Evolutionary conservation across 1,139 yeast genomes (phyloP).

Genomic region (Ogataea hybrid): DNA sequence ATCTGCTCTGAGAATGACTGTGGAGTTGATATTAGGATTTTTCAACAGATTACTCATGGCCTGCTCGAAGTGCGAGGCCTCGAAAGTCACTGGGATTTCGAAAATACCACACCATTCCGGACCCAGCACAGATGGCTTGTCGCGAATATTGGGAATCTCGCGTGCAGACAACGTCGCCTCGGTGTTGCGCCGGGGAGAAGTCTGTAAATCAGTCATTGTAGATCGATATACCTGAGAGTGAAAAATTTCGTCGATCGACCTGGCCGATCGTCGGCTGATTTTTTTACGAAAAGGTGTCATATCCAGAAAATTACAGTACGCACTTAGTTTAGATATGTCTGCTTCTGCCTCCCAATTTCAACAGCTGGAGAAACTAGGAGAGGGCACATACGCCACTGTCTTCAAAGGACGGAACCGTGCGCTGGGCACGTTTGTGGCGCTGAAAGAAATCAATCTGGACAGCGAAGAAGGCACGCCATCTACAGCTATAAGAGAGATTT

Average conservation of each 20-base stretch:
- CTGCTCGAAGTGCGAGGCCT: slow-evolving; percentile 55
- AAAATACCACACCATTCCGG: slow-evolving; percentile 63
- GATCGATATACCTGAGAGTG: neutral
- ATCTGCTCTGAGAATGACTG: slow-evolving; percentile 88
- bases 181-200: slow-evolving; percentile 24
- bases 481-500: slow-evolving; percentile 95
- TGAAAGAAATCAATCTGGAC: slow-evolving; percentile 91
- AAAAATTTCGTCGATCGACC: slow-evolving; percentile 14
- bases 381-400: slow-evolving; percentile 98
- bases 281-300: slow-evolving; percentile 9
- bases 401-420: slow-evolving; percentile 92
- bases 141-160: slow-evolving; percentile 36
- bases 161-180: slow-evolving; percentile 26
- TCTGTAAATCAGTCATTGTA: slow-evolving; percentile 5
- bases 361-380: slow-evolving; percentile 85
- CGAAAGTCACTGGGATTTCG: slow-evolving; percentile 44
- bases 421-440: slow-evolving; percentile 90
- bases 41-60: slow-evolving; percentile 81
- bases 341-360: slow-evolving; percentile 34
- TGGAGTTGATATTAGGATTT: slow-evolving; percentile 90
- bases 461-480: slow-evolving; percentile 99
- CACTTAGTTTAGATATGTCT: slow-evolving; percentile 22
- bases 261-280: slow-evolving; percentile 3
- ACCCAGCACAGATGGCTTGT: slow-evolving; percentile 51
- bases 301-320: neutral